Base-by-base conservation (phyloP, 371 early-diverging fungal species). In the Batrachochytrium dendrobatidis region DNA sequence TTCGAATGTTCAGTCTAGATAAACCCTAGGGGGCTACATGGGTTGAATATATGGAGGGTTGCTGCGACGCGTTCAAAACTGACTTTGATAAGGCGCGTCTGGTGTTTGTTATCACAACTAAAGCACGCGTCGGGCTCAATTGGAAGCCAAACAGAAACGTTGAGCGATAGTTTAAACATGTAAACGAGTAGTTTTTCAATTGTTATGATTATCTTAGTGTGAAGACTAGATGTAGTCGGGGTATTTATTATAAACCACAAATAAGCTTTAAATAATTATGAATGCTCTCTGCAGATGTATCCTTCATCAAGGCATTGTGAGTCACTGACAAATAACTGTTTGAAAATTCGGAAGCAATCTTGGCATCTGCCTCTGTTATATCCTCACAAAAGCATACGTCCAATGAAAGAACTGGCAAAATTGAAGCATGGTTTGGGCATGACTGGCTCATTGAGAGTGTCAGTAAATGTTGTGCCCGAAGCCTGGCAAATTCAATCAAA, bases 361-460 rank as follows among this genome's bases (percentile, higher is more conserved):
- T 12, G 46, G 26, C 12, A 26, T 45, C 46, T 20, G 3, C 46
- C 6, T 24, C 6, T 26, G 12, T 12, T 5, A 45, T 12, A 26
- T 45, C 46, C 24, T 45, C 46, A 26, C 46, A 45, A 26, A 45
- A 45, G 5, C 46, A 26, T 26, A 45, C 12, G 46, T 45, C 46
- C 6, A 45, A n/a, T n/a, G 12, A 12, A n/a, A 39, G 39, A 39
- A n/a, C n/a, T n/a, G 12, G 39, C 39, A n/a, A 12, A 15, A n/a
- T 12, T n/a, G 39, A 12, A n/a, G 39, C 15, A 12, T 12, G 39
- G 39, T n/a, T n/a, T 39, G 39, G 39, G 15, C 15, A 39, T n/a
- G 39, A n/a, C 39, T 12, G 39, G 39, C 39, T 39, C 39, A n/a
- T 12, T 39, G n/a, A n/a, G 15, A 39, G 39, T n/a, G 39, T 39